A percentile compares a stretch with the other conserved stretches of the same genome.
Conservation (phyloP, 2,329 filamentous ascomycete genomes). For the Neodidymelliopsis sp. region DNA sequence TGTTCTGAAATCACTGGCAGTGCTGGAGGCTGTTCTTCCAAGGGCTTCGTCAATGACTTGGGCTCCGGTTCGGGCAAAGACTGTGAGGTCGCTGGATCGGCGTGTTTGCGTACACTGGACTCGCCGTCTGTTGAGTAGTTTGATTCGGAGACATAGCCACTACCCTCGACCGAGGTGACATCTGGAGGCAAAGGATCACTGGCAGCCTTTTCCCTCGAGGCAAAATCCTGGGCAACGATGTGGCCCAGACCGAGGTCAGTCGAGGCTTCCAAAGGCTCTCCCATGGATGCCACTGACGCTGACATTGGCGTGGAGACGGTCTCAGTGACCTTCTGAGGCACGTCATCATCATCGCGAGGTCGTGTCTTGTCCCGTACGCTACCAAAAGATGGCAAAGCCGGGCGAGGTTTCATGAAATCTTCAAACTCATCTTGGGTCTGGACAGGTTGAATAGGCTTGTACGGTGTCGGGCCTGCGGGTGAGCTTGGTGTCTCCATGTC, state of each 20-base stretch:
- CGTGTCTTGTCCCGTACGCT: slow-evolving; percentile 72
- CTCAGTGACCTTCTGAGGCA: slow-evolving; percentile 62
- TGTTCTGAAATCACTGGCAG: slow-evolving; percentile 20
- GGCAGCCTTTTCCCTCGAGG: slow-evolving; percentile 47
- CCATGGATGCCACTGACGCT: slow-evolving; percentile 42
- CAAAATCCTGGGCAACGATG: slow-evolving; percentile 63
- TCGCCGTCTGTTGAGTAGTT: slow-evolving; percentile 31
- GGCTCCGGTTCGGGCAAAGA: slow-evolving; percentile 32
- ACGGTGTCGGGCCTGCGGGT: slow-evolving; percentile 33
- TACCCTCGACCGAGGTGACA: slow-evolving; percentile 73
- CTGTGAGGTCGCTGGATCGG: slow-evolving; percentile 19
- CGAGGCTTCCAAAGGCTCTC: slow-evolving; percentile 59
- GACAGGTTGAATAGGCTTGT: slow-evolving; percentile 54
- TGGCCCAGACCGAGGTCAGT: slow-evolving; percentile 67
- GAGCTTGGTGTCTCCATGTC: slow-evolving; percentile 29
- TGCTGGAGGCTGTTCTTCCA: slow-evolving; percentile 19
- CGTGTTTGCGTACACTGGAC: slow-evolving; percentile 20
- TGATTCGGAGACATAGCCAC: slow-evolving; percentile 70
- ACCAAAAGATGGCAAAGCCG: slow-evolving; percentile 76
- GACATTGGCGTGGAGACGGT: slow-evolving; percentile 49
- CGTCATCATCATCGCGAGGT: slow-evolving; percentile 54
- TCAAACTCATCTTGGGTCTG: slow-evolving; percentile 68
- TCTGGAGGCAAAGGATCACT: slow-evolving; percentile 74
- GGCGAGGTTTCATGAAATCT: slow-evolving; percentile 74
- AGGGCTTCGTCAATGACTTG: slow-evolving; percentile 36